A percentile compares a stretch with the other conserved stretches of the same genome.
These are phyloP conservation scores for Venturia aucupariae DNA, from an alignment of 2,329 filamentous ascomycete genomes.

Conservation along the genomic window DNA sequence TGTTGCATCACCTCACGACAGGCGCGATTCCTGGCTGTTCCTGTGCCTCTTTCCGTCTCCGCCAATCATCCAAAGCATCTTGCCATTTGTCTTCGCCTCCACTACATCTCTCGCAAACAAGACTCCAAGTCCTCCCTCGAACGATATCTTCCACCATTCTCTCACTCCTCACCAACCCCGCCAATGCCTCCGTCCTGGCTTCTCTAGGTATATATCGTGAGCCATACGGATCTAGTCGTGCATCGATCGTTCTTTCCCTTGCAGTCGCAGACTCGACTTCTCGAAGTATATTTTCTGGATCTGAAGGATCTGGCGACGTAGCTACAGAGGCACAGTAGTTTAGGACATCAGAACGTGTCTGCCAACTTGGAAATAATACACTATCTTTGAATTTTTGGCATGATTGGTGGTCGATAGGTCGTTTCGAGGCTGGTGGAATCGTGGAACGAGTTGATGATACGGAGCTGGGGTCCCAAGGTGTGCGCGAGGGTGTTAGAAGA, in stretches of 20 bases:
- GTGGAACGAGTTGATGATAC: constrained; percentile 53
- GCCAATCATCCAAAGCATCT: not conserved
- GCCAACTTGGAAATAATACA: constrained; percentile 83
- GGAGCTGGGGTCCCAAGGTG: constrained; percentile 69
- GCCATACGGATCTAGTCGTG: constrained; percentile 86
- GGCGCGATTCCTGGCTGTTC: not conserved
- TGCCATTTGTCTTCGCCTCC: constrained; percentile 17
- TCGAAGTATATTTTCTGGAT: constrained; percentile 64
- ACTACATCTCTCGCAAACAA: constrained; percentile 67
- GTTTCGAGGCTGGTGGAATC: constrained; percentile 36
- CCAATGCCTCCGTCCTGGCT: constrained; percentile 70
- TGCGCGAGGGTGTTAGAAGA: constrained; percentile 62
- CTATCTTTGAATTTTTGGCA: constrained; percentile 67
- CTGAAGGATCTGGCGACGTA: constrained; percentile 75
- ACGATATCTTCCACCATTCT: constrained; percentile 70
- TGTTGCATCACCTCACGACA: not conserved
- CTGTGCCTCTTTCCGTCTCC: not conserved
- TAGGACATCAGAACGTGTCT: constrained; percentile 69
- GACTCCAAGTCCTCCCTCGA: constrained; percentile 68
- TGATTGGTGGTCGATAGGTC: constrained; percentile 49
- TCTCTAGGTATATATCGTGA: constrained; percentile 72
- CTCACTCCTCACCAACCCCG: constrained; percentile 64
- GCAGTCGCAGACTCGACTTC: constrained; percentile 62
- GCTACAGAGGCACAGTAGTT: constrained; percentile 86
- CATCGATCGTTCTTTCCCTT: constrained; percentile 68